phyloP scores from a whole-genome alignment of 495 filamentous ascomycete genomes.

The Penicillium salamii region DNA sequence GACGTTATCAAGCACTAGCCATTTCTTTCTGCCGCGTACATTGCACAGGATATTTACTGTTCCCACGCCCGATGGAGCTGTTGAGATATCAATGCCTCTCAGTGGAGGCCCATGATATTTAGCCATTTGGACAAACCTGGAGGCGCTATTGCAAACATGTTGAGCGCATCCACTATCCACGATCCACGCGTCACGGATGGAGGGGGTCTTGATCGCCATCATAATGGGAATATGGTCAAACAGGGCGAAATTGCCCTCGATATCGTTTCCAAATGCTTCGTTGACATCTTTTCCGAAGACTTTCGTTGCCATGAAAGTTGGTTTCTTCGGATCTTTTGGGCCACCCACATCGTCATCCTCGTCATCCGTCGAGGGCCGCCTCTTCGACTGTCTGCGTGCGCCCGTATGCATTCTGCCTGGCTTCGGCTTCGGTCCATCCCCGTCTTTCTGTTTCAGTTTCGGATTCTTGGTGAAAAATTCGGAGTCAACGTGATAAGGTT shows the following conservation, averaged over 20 bases:
- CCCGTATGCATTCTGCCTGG: slow-evolving; percentile 6
- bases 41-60: slow-evolving; percentile 9
- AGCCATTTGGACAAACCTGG: slow-evolving; percentile 9
- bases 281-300: slow-evolving; percentile 11
- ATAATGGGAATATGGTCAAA: slow-evolving; percentile 7
- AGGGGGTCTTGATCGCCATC: slow-evolving; percentile 11
- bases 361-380: slow-evolving; percentile 8
- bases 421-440: slow-evolving; percentile 2
- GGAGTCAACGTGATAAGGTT: slow-evolving; percentile 11
- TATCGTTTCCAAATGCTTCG: slow-evolving; percentile 8
- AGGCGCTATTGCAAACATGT: slow-evolving; percentile 12
- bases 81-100: slow-evolving; percentile 10
- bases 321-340: slow-evolving; percentile 10
- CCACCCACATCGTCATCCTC: slow-evolving; percentile 8
- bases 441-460: slow-evolving; percentile 8
- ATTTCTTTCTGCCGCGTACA: slow-evolving; percentile 14
- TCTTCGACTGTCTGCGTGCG: slow-evolving; percentile 10
- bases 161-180: slow-evolving; percentile 15
- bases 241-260: slow-evolving; percentile 9
- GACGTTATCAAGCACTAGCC: slow-evolving; percentile 12
- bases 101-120: slow-evolving; percentile 10
- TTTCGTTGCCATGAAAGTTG: slow-evolving; percentile 12
- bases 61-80: slow-evolving; percentile 6
- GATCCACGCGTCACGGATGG: slow-evolving; percentile 14
- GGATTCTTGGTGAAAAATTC: slow-evolving; percentile 13